Evolutionary conservation across 768 basidiomycete species (phyloP), one percentile per base, ranked within the genome.

Genomic region (Coprinellus aureogranulatus): DNA sequence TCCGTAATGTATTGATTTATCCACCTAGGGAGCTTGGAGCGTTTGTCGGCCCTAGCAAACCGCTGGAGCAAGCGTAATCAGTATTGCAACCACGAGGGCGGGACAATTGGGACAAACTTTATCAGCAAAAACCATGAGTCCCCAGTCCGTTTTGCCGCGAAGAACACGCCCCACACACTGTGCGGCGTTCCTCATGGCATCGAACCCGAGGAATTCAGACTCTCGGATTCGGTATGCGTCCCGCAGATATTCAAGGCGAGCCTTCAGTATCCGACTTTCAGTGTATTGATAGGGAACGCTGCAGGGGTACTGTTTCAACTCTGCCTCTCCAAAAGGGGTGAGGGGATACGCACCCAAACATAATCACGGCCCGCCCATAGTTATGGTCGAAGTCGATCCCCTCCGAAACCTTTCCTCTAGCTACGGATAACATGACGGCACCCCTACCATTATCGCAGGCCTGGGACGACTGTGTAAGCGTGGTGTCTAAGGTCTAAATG

Each of bases 361-460:
- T 98, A 70, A 99, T 94, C 69, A 98, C 94, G 63, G 97, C 97
- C 50, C 97, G 84, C 1, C 97, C 97, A 68, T 98, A 99, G 70
- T 99, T 98, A 73, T 99, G 97, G 70, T 99, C 97, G 67, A 99
- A 99, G 85, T 99, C 97, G 66, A 99, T 99, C n/a, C 97, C 97
- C 73, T 99, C 97, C 0, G 97, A 98, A 0, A 99, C 97, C 71
- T 99, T 99, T 2, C 97, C 97, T 77, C 97, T 87, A 27, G 97
- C 97, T 31, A 99, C 97, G 23, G 97, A 98, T 40, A 99, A 79
- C 28, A 99, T 78, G 27, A 98, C 94, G 20, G 97, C 97, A 1
- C 97, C 97, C 50, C 97, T 86, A 41, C 97, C 97, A 68, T 99
- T 99, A 72, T 98, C 94, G 70, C 97, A 99, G 27, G 97, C 97